Evolutionary conservation across 2,329 filamentous ascomycete species (phyloP), one percentile per base, ranked within the genome.

Genomic region (Scopulariopsis brevicaulis): DNA sequence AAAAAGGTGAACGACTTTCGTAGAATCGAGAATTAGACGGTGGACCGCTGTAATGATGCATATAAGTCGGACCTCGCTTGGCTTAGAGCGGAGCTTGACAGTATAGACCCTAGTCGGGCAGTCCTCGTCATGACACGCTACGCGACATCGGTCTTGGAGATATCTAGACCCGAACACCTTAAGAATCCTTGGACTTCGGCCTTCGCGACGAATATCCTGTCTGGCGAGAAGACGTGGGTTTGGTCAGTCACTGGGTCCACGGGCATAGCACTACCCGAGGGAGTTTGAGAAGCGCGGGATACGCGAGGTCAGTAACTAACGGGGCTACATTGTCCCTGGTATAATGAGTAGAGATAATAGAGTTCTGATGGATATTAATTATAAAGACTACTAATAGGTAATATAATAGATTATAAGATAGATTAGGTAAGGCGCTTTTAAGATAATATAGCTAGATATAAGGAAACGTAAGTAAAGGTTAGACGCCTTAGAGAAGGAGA

Each of bases 101-200:
- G 37, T 55, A 60, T 53, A 59, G 56, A 51, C 28, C 56, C 24
- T 53, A 63, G 56, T 40, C 63, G 51, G 57, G 14, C 28, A 20
- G 48, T 83, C 6, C 59, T 85, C 0, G 73, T 85, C 0, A 73
- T 77, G 0, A 84, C 80, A 0, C 80, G 84, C 57, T 81, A 85
- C 63, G 79, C 81, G 2, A 81, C 82, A 1, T 76, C 70, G n/a
- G 62, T 78, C 0, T 60, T 72, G 52, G 73, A 72, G 7, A 77
- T 77, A 1, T 77, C 80, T 0, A 70, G 71, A 1, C 80, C 80
- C 0, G 71, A 76, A 60, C 69, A 85, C 55, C 63, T 69, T 2
- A 65, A 70, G 18, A 79, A 72, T 25, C 73, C 75, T 0, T 77
- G 75, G 71, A 71, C 68, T 2, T 71, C 71, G 8, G 80, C 76